Evolutionary conservation across 768 basidiomycete genomes (phyloP).

Genomic region (Astraeus odoratus): DNA sequence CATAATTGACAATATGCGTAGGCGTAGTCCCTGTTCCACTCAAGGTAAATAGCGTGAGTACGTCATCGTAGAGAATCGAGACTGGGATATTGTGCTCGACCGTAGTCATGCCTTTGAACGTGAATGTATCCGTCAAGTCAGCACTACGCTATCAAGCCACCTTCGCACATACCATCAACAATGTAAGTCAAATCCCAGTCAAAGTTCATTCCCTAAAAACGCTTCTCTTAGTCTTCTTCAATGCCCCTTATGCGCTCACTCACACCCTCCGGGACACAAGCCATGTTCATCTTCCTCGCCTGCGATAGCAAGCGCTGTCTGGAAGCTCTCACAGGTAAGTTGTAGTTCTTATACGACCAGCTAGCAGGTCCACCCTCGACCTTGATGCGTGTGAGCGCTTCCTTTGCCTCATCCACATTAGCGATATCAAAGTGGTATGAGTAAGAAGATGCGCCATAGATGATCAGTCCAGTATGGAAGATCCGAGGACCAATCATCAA

Average conservation of each 20-base stretch:
- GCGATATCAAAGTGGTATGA: conserved; percentile 62
- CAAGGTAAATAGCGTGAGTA: conserved; percentile 51
- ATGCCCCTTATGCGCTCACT: conserved; percentile 10
- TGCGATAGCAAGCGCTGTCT: conserved; percentile 58
- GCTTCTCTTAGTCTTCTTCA: background rate
- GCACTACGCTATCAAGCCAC: background rate
- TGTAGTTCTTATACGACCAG: conserved; percentile 77
- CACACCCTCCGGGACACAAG: conserved; percentile 66
- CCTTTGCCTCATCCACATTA: conserved; percentile 53
- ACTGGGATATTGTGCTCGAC: conserved; percentile 67
- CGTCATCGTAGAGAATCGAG: conserved; percentile 58
- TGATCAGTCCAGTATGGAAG: conserved; percentile 60
- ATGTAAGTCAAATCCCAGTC: conserved; percentile 80
- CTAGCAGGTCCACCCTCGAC: conserved; percentile 63
- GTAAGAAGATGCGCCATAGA: conserved; percentile 40
- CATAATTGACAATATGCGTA: conserved; percentile 73
- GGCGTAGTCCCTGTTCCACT: conserved; percentile 72
- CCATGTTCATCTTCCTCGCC: conserved; percentile 57
- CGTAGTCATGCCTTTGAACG: conserved; percentile 60
- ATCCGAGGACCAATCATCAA: conserved; percentile 65
- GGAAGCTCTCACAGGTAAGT: conserved; percentile 60
- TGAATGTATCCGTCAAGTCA: background rate
- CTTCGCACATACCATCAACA: conserved; percentile 56
- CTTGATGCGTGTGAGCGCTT: conserved; percentile 62
- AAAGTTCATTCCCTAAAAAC: conserved; percentile 56